These are phyloP conservation scores for Blumeria hordei DNA, from an alignment of 2,329 filamentous ascomycete species.

Conservation along the genomic window DNA sequence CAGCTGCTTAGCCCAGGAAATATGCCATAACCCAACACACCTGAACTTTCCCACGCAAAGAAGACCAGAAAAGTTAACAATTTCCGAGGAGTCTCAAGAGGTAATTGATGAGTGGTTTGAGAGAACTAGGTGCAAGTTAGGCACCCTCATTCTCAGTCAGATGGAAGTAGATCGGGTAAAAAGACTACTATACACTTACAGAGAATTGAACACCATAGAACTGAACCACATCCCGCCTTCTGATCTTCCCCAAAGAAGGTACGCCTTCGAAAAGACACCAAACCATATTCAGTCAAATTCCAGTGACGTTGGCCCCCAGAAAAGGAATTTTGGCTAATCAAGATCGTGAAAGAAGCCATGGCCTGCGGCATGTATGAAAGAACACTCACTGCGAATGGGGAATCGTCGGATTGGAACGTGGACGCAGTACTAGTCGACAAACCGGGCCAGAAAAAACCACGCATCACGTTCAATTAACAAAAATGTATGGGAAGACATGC, in stretches of 20 bases:
- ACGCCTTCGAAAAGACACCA: not conserved
- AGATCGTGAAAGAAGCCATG: not conserved
- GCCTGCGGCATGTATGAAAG: not conserved
- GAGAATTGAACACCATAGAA: constrained; percentile 1
- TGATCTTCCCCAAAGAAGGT: not conserved
- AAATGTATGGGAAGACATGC: constrained; percentile 1
- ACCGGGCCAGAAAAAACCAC: not conserved
- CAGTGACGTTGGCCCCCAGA: not conserved
- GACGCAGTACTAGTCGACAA: not conserved
- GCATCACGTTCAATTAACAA: constrained; percentile 3
- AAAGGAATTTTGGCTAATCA: constrained; percentile 1
- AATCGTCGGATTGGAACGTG: constrained; percentile 1
- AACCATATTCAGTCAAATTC: not conserved
- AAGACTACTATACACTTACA: constrained; percentile 1
- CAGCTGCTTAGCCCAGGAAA: not conserved
- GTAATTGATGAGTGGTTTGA: not conserved
- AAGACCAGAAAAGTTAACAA: not conserved
- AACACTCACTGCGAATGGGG: not conserved
- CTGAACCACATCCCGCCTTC: not conserved
- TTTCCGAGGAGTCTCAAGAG: not conserved
- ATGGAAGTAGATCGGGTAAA: not conserved
- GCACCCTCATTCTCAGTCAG: not conserved
- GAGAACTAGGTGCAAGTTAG: not conserved
- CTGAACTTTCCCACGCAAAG: not conserved
- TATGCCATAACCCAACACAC: not conserved